A percentile compares a stretch with the other conserved stretches of the same genome.
Conservation (phyloP, 2,329 filamentous ascomycete genomes). For the Biscogniauxia mediterranea region DNA sequence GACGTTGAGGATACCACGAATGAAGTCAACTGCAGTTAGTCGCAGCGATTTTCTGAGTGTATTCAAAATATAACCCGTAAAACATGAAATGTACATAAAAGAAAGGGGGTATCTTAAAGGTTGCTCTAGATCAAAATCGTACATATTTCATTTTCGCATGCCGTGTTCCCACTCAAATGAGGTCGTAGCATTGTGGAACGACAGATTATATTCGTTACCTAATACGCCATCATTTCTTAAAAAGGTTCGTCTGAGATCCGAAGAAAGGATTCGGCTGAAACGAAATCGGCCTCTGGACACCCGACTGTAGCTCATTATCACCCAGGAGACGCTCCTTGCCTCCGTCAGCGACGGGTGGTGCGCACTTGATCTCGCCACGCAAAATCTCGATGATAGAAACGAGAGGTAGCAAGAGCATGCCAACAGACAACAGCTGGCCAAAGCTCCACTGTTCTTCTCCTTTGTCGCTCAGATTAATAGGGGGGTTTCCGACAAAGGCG, state of each 20-base stretch:
- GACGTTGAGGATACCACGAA: background rate
- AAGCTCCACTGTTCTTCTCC: conserved; percentile 62
- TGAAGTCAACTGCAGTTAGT: background rate
- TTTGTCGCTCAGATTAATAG: conserved; percentile 48
- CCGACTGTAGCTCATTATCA: conserved; percentile 27
- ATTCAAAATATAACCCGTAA: background rate
- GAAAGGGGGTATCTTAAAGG: background rate
- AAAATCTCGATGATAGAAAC: conserved; percentile 60
- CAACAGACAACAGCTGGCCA: conserved; percentile 58
- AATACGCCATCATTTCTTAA: conserved; percentile 29
- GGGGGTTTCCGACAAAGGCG: conserved; percentile 53
- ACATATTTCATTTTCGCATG: background rate
- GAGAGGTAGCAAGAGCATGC: conserved; percentile 59
- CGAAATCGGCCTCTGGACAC: conserved; percentile 17
- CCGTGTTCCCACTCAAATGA: background rate
- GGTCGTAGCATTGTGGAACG: background rate
- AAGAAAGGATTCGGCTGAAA: conserved; percentile 48
- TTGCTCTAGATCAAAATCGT: background rate
- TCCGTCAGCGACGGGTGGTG: conserved; percentile 26
- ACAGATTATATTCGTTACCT: background rate
- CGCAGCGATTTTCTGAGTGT: no score
- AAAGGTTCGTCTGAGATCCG: conserved; percentile 38
- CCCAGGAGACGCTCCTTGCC: conserved; percentile 22
- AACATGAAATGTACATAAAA: background rate
- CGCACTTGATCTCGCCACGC: conserved; percentile 41